Evolutionary conservation across 2,329 filamentous ascomycete genomes (phyloP).

Genomic region (Fusarium palustre): DNA sequence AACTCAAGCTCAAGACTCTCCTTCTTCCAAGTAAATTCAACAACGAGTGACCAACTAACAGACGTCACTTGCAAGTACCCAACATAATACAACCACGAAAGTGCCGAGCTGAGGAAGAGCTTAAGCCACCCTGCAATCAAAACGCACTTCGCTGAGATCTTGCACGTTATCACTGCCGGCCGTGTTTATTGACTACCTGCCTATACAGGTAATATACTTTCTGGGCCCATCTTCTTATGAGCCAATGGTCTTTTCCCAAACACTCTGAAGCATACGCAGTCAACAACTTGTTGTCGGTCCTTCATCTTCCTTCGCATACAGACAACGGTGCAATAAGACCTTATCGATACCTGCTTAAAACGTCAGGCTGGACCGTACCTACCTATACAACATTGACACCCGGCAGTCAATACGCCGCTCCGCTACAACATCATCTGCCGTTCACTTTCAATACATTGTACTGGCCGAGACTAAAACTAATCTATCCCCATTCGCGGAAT

Average conservation of each 20-base stretch:
- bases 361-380: neutral
- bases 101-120: neutral
- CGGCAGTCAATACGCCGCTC: slow-evolving; percentile 17
- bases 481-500: slow-evolving; percentile 13
- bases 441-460: slow-evolving; percentile 14
- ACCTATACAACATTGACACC: neutral
- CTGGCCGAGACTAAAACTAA: slow-evolving; percentile 19
- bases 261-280: slow-evolving; percentile 21
- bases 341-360: neutral
- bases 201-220: neutral
- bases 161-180: neutral
- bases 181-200: neutral
- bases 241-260: slow-evolving; percentile 37
- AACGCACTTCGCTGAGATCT: neutral
- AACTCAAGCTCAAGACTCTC: slow-evolving; percentile 1
- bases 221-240: slow-evolving; percentile 19
- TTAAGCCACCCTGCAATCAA: neutral
- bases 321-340: neutral
- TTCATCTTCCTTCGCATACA: slow-evolving; percentile 9
- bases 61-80: neutral
- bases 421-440: slow-evolving; percentile 22
- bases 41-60: neutral
- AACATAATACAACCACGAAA: neutral
- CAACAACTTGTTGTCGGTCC: neutral
- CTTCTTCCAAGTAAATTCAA: neutral